These are phyloP conservation scores for Teunomyces panamensis DNA, from an alignment of 805 yeast species.

Conservation along the genomic window DNA sequence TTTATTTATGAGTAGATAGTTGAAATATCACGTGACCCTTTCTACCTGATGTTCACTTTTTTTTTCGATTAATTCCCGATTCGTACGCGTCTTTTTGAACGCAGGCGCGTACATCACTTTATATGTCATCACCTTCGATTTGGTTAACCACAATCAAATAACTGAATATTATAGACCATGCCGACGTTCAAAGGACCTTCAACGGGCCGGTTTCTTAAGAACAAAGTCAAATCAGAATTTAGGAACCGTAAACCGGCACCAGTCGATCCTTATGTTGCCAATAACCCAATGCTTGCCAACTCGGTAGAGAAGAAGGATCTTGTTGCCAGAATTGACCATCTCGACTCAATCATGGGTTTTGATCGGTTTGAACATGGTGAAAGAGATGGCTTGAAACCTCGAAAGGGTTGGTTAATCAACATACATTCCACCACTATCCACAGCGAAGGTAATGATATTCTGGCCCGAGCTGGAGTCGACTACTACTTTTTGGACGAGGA, in stretches of 20 bases:
- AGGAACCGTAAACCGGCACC: slow-evolving; percentile 8
- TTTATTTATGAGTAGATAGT: slow-evolving; percentile 57
- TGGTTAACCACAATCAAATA: neutral
- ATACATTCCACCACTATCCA: slow-evolving; percentile 85
- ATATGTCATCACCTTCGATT: neutral
- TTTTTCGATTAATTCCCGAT: neutral
- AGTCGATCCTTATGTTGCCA: slow-evolving; percentile 18
- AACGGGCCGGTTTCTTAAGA: slow-evolving; percentile 53
- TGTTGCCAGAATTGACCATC: slow-evolving; percentile 57
- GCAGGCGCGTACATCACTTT: neutral
- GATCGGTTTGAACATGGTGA: slow-evolving; percentile 74
- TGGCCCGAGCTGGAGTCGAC: slow-evolving; percentile 84
- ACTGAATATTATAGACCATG: neutral
- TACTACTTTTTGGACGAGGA: slow-evolving; percentile 93
- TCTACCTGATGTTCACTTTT: too few species aligned
- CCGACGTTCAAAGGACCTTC: slow-evolving; percentile 44
- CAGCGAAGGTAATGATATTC: slow-evolving; percentile 49
- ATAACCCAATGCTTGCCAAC: slow-evolving; percentile 36
- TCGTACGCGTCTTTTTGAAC: neutral
- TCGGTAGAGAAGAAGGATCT: slow-evolving; percentile 49
- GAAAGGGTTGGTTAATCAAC: slow-evolving; percentile 88
- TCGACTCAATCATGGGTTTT: slow-evolving; percentile 88
- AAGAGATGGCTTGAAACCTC: slow-evolving; percentile 41
- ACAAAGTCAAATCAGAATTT: slow-evolving; percentile 21
- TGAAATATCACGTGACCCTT: neutral